Percentiles rank a stretch among this genome's conserved stretches.
Evolutionary conservation across 352 stramenopile species (phyloP).

Genomic region (Thalassiosira exigua): DNA sequence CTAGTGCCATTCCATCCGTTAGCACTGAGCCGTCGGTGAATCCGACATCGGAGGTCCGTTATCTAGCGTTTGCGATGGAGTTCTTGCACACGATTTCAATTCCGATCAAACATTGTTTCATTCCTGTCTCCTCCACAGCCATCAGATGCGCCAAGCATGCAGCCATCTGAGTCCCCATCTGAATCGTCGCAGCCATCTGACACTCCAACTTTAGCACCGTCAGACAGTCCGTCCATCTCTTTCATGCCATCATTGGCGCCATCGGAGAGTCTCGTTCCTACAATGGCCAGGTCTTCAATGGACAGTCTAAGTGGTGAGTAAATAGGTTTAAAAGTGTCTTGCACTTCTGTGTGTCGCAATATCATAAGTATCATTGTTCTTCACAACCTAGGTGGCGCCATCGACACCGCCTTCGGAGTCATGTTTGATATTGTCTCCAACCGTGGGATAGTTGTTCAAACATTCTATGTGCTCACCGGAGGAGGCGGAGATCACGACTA

Average conservation of each 20-base stretch:
- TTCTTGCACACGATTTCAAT: no score
- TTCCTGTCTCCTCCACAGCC: slow-evolving; percentile 10
- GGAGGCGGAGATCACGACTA: neutral
- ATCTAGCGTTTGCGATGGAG: no score
- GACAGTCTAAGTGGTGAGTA: no score
- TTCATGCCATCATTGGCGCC: slow-evolving; percentile 1
- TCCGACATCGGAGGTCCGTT: no score
- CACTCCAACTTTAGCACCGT: slow-evolving; percentile 6
- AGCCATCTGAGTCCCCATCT: slow-evolving; percentile 1
- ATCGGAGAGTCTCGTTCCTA: slow-evolving; percentile 23
- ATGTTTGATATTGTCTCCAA: slow-evolving; percentile 34
- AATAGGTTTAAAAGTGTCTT: no score
- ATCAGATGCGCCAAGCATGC: slow-evolving; percentile 6
- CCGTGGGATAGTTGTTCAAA: slow-evolving; percentile 22
- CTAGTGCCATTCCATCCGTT: no score
- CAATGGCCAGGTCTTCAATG: neutral
- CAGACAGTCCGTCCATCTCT: slow-evolving; percentile 4
- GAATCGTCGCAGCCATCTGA: slow-evolving; percentile 8
- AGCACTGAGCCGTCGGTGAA: no score
- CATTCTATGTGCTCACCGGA: slow-evolving; percentile 19
- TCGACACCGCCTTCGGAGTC: slow-evolving; percentile 10
- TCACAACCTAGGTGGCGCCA: neutral
- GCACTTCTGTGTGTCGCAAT: no score
- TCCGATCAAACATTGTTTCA: no score
- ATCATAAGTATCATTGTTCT: no score